Conservation (phyloP, 2,329 filamentous ascomycete species). For the Penicillium expansum region DNA sequence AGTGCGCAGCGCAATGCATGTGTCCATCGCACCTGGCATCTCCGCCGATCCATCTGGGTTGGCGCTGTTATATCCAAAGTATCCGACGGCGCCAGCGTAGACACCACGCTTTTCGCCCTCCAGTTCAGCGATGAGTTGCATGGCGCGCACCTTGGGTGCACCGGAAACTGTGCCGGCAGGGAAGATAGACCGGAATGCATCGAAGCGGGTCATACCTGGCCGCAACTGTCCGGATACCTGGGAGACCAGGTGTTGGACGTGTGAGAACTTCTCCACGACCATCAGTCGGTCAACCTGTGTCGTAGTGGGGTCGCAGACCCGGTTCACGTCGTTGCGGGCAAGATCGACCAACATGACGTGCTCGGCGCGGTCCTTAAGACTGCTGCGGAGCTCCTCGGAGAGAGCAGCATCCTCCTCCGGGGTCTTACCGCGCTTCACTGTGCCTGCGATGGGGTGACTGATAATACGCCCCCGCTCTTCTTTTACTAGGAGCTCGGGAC, state of each 20-base stretch:
- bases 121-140: conserved; percentile 94
- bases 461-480: conserved; percentile 82
- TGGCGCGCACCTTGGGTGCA: conserved; percentile 91
- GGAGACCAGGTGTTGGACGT: conserved; percentile 95
- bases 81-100: conserved; percentile 93
- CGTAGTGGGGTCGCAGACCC: conserved; percentile 84
- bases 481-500: conserved; percentile 91
- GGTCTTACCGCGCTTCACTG: conserved; percentile 80
- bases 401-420: conserved; percentile 77
- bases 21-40: conserved; percentile 86
- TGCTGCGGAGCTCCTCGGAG: conserved; percentile 71
- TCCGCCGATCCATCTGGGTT: conserved; percentile 59
- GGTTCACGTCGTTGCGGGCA: conserved; percentile 93
- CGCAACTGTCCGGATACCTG: conserved; percentile 92
- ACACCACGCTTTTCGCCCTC: conserved; percentile 92
- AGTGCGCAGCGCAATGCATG: conserved; percentile 76
- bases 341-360: conserved; percentile 98
- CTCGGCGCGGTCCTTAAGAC: conserved; percentile 87
- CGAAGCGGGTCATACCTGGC: conserved; percentile 80
- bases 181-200: conserved; percentile 95
- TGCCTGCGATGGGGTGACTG: conserved; percentile 95
- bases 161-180: conserved; percentile 94
- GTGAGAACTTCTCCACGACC: conserved; percentile 91
- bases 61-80: conserved; percentile 83
- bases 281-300: conserved; percentile 91